These are phyloP conservation scores for Eremomyces bilateralis DNA, from an alignment of 495 filamentous ascomycete species.

Conservation along the genomic window DNA sequence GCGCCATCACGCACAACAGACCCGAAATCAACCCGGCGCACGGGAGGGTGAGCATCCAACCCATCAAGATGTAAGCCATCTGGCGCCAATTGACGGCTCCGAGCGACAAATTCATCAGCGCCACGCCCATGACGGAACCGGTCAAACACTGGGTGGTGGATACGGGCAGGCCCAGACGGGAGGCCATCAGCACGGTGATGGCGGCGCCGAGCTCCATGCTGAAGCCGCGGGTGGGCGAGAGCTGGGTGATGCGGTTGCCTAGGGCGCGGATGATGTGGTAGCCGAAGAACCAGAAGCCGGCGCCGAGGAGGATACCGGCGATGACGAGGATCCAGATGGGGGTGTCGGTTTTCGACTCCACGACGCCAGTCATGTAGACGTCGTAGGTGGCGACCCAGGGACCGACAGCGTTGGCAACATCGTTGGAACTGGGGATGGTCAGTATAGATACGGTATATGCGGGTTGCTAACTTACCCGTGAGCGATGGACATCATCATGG, in stretches of 20 bases:
- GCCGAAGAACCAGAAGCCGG: constrained; percentile 49
- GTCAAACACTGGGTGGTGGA: constrained; percentile 41
- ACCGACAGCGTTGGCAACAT: constrained; percentile 6
- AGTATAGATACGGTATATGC: too few species aligned
- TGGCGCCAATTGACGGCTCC: constrained; percentile 38
- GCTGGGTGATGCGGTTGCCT: constrained; percentile 46
- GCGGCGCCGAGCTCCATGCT: constrained; percentile 48
- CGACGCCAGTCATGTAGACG: constrained; percentile 17
- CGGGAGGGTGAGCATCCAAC: constrained; percentile 38
- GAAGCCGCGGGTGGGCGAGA: constrained; percentile 45
- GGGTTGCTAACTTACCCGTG: too few species aligned
- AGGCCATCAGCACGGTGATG: constrained; percentile 45
- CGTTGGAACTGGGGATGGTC: too few species aligned
- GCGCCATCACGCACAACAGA: constrained; percentile 31
- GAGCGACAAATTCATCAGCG: constrained; percentile 34
- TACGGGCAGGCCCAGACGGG: constrained; percentile 32
- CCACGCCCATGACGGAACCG: constrained; percentile 39
- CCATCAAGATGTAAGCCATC: constrained; percentile 32
- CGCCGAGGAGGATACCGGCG: constrained; percentile 31
- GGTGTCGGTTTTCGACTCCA: constrained; percentile 27
- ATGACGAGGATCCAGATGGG: constrained; percentile 48
- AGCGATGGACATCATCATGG: constrained; percentile 26
- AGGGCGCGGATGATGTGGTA: constrained; percentile 50
- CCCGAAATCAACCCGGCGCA: constrained; percentile 33
- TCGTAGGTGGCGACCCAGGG: constrained; percentile 12